A percentile compares a stretch with the other conserved stretches of the same genome.
Evolutionary conservation across 2,329 filamentous ascomycete species (phyloP).

Genomic region (Trichophyton schoenleinii): DNA sequence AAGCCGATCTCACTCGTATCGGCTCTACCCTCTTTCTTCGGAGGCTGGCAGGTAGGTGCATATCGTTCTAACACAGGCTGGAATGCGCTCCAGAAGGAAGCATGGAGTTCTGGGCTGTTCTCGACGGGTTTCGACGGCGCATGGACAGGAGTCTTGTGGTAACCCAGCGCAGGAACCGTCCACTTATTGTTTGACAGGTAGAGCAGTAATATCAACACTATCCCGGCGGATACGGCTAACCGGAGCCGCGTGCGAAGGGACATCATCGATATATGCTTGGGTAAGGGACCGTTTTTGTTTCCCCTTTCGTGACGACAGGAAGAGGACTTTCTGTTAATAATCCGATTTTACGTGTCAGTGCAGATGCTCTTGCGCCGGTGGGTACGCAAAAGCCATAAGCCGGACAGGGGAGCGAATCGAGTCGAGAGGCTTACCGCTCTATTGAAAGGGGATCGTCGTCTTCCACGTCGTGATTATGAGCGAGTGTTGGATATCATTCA

Average conservation of each 20-base stretch:
- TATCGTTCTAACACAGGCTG: slow-evolving; percentile 22
- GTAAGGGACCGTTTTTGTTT: background rate
- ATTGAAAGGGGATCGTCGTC: background rate
- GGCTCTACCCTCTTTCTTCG: slow-evolving; percentile 18
- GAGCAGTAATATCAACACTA: background rate
- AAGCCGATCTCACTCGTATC: slow-evolving; percentile 17
- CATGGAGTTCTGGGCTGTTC: slow-evolving; percentile 14
- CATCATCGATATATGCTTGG: background rate
- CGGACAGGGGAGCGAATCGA: background rate
- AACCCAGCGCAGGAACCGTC: background rate
- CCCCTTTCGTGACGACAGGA: background rate
- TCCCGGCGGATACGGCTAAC: background rate
- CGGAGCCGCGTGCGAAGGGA: background rate
- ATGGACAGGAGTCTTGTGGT: background rate
- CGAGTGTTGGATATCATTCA: background rate
- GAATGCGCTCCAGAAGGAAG: slow-evolving; percentile 25
- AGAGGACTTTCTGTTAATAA: background rate
- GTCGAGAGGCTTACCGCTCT: background rate
- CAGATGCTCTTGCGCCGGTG: background rate
- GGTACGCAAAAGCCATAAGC: background rate
- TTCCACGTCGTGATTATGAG: background rate
- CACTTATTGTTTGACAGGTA: background rate
- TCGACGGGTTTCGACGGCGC: slow-evolving; percentile 2
- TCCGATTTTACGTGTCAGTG: background rate
- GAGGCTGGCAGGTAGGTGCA: slow-evolving; percentile 20